Conservation (phyloP, 352 stramenopile species). For the Aphanomyces stellatus region DNA sequence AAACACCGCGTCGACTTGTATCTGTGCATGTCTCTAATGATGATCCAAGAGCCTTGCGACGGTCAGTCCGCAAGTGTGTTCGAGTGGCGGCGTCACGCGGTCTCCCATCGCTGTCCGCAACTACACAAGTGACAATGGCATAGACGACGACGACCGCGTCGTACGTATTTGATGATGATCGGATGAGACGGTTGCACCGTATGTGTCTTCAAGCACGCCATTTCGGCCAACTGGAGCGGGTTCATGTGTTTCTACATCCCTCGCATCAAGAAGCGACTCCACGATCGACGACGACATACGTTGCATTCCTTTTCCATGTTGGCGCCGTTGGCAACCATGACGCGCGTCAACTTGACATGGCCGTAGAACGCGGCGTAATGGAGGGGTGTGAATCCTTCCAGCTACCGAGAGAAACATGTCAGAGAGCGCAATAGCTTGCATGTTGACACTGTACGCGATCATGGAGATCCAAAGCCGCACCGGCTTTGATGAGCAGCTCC, state of each 20-base stretch:
- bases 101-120: slow-evolving; percentile 71
- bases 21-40: too few species aligned
- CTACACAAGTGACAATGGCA: neutral
- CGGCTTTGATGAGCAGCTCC: slow-evolving; percentile 48
- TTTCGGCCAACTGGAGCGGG: slow-evolving; percentile 59
- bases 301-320: slow-evolving; percentile 28
- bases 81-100: slow-evolving; percentile 55
- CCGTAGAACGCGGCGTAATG: slow-evolving; percentile 73
- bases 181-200: slow-evolving; percentile 76
- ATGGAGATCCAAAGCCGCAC: slow-evolving; percentile 50
- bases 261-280: neutral
- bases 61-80: slow-evolving; percentile 64
- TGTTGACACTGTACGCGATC: neutral
- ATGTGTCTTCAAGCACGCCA: slow-evolving; percentile 59
- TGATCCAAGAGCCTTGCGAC: slow-evolving; percentile 53
- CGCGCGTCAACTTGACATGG: slow-evolving; percentile 54
- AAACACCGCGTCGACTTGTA: too few species aligned
- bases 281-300: neutral
- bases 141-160: neutral
- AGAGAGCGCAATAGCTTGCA: neutral
- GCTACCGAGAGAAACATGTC: slow-evolving; percentile 21
- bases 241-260: slow-evolving; percentile 41
- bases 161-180: slow-evolving; percentile 69
- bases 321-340: slow-evolving; percentile 49
- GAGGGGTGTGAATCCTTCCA: slow-evolving; percentile 52